Percentiles rank a stretch among this genome's conserved stretches.
Conservation (phyloP, 371 early-diverging fungal genomes). For the Mortierella sp. region DNA sequence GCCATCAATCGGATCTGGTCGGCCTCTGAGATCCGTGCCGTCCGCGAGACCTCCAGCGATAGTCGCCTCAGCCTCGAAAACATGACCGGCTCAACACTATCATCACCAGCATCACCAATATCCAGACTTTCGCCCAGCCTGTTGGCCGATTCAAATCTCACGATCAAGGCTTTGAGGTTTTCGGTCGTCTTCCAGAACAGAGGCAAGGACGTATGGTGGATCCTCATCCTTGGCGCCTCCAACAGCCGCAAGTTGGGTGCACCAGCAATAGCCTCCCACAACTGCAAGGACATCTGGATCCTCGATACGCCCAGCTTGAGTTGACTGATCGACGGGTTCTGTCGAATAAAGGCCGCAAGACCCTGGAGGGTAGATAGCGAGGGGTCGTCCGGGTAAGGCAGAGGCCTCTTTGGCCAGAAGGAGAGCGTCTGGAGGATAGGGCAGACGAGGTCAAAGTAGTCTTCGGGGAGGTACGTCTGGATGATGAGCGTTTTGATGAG, state of each 20-base stretch:
- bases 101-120: not conserved
- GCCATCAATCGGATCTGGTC: not conserved
- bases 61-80: constrained; percentile 2
- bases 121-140: too few species aligned
- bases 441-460: not conserved
- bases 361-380: not conserved
- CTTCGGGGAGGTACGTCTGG: not conserved
- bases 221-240: constrained; percentile 1
- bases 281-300: not conserved
- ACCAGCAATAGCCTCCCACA: not conserved
- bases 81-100: not conserved
- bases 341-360: not conserved
- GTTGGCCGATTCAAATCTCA: not conserved
- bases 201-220: not conserved
- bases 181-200: constrained; percentile 4
- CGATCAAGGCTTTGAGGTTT: not conserved
- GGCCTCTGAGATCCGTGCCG: not conserved
- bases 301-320: not conserved
- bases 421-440: constrained; percentile 2
- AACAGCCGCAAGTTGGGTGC: not conserved
- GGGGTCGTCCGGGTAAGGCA: not conserved
- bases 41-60: not conserved
- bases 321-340: not conserved
- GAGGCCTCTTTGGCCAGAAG: not conserved
- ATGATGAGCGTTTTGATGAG: constrained; percentile 1